A percentile compares a stretch with the other conserved stretches of the same genome.
Conservation (phyloP, 2,329 filamentous ascomycete genomes). For the Epichloe baconii region DNA sequence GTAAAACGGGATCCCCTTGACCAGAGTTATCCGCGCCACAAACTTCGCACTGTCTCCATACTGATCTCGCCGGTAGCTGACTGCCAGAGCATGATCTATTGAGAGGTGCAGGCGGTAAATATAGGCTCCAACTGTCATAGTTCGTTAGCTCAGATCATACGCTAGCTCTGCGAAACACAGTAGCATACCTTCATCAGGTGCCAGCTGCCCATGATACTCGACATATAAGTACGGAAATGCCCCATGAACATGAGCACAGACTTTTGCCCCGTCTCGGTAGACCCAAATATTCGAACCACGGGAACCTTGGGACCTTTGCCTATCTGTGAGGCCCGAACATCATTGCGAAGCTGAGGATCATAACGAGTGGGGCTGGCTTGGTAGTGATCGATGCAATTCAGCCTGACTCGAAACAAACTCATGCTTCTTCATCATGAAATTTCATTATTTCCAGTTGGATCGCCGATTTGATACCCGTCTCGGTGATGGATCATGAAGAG, state of each 20-base stretch:
- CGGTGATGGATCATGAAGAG: background rate
- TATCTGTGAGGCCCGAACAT: constrained; percentile 43
- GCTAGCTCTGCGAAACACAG: background rate
- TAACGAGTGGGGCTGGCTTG: constrained; percentile 66
- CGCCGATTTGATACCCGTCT: background rate
- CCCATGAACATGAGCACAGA: constrained; percentile 91
- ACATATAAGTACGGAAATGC: constrained; percentile 94
- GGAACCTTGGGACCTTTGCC: constrained; percentile 62
- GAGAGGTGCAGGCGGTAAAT: constrained; percentile 69
- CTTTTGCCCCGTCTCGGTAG: constrained; percentile 87
- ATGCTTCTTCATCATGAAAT: constrained; percentile 14
- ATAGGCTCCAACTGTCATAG: constrained; percentile 52
- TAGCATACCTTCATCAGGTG: constrained; percentile 52
- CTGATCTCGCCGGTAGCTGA: constrained; percentile 69
- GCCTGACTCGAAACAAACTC: constrained; percentile 72
- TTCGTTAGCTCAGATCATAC: constrained; percentile 5
- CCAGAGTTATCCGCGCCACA: constrained; percentile 80
- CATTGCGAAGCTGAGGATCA: constrained; percentile 64
- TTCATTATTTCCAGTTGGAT: background rate
- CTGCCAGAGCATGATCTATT: constrained; percentile 79
- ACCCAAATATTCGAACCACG: constrained; percentile 79
- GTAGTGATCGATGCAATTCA: constrained; percentile 96
- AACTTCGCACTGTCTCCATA: constrained; percentile 55
- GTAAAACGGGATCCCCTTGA: constrained; percentile 92
- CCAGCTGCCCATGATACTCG: constrained; percentile 62